Conservation (phyloP, 2,329 filamentous ascomycete genomes). For the Biscogniauxia mediterranea region DNA sequence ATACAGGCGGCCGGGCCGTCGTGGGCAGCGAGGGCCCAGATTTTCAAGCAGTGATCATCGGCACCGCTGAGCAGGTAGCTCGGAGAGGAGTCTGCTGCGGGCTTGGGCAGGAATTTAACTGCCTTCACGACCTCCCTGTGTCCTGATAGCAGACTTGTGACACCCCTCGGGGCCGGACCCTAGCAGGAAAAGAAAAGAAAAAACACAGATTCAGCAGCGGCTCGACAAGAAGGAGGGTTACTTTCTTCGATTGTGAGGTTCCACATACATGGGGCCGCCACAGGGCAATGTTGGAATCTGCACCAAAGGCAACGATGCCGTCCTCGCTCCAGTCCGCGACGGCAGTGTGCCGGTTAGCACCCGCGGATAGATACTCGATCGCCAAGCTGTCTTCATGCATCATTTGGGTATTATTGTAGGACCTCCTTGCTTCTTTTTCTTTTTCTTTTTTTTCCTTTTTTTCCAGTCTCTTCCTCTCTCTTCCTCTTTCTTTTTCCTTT, state of each 20-base stretch:
- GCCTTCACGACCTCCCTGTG: slow-evolving; percentile 81
- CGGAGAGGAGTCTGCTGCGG: slow-evolving; percentile 40
- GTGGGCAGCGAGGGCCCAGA: slow-evolving; percentile 58
- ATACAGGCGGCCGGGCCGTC: slow-evolving; percentile 38
- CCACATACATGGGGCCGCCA: slow-evolving; percentile 75
- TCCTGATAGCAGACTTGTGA: slow-evolving; percentile 67
- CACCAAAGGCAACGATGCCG: slow-evolving; percentile 81
- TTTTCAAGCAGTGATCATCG: slow-evolving; percentile 71
- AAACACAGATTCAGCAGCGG: neutral
- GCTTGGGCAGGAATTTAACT: slow-evolving; percentile 68
- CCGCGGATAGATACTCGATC: slow-evolving; percentile 64
- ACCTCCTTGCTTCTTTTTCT: neutral
- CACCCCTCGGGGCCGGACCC: slow-evolving; percentile 49
- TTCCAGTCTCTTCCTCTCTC: neutral
- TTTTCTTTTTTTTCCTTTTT: neutral
- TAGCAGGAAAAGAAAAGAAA: slow-evolving; percentile 13
- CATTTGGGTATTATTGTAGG: neutral
- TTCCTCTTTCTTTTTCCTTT: no score
- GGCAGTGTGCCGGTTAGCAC: slow-evolving; percentile 85
- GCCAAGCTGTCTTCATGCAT: slow-evolving; percentile 32
- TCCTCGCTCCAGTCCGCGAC: slow-evolving; percentile 82
- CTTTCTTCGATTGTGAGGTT: neutral
- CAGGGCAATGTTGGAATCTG: slow-evolving; percentile 82
- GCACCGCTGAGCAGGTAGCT: slow-evolving; percentile 74
- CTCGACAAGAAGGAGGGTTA: neutral